Base-by-base conservation (phyloP, 495 filamentous ascomycete genomes). In the Rhizodiscina lignyota region DNA sequence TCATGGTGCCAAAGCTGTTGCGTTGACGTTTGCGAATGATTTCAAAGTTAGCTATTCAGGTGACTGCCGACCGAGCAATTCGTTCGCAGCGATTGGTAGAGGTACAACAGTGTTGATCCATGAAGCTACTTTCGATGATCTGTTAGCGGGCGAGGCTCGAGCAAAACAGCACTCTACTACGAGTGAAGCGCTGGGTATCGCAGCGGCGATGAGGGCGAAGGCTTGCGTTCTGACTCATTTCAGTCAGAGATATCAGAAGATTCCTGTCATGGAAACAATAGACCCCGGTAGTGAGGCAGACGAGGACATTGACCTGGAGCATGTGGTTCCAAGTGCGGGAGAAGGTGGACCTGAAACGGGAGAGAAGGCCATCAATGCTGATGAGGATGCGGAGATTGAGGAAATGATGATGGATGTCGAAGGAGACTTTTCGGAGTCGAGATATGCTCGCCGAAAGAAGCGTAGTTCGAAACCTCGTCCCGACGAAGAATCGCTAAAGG, bases 111-210 rank as follows among this genome's bases (percentile, higher is more conserved):
- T 97, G 2, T 65, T 94, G 2, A 70, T 97, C 33, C 89, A 97
- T 61, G 89, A 97, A 64, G 85, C 86, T 39, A 97, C 89, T 0
- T 97, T 97, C 46, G 79, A 87, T 24, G 78, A 92, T 43, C 79
- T 89, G 46, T 64, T 93, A 34, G 27, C 50, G 11, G 74, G 67
- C 3, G 83, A 91, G 34, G 89, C 89, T 8, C 49, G 66, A 1
- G 83, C 81, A 23, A 97, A 97, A 67, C 87, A 77, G 48, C 89
- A 97, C 55, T 79, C 67, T 15, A 97, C 89, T 4, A 75, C 77
- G 24, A 61, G 67, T 12, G 89, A 96, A 56, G 89, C 89, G 11
- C 61, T 97, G 11, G 68, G 63, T 27, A 67, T 94, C 4, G 91
- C 74, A 18, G 65, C 63, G 18, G 55, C 55, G 19, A 97, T 97